Evolutionary conservation across 2,329 filamentous ascomycete genomes (phyloP).

Genomic region (Pestalotiopsis sp.): DNA sequence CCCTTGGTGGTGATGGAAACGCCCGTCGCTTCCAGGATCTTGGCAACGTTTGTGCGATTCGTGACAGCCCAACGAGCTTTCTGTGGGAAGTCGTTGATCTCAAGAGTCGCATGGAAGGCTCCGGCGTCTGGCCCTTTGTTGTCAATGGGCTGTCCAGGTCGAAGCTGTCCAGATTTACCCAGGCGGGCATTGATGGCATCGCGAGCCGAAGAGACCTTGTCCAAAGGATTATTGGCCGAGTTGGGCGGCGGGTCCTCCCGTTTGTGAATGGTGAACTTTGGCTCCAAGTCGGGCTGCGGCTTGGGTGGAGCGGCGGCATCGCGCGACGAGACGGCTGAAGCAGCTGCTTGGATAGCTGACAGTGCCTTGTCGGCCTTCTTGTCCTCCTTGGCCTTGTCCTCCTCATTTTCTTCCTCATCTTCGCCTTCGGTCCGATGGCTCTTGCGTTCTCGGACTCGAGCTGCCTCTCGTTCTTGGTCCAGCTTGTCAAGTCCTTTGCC

Average conservation of each 20-base stretch:
- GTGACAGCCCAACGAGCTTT: conserved; percentile 99
- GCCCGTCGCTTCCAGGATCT: conserved; percentile 92
- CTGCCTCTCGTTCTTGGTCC: conserved; percentile 86
- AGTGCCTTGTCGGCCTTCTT: conserved; percentile 70
- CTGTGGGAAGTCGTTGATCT: conserved; percentile 99
- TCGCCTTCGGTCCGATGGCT: conserved; percentile 86
- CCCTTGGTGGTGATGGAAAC: conserved; percentile 98
- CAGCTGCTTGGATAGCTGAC: conserved; percentile 62
- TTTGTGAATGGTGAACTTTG: conserved; percentile 71
- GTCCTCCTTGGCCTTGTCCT: conserved; percentile 68
- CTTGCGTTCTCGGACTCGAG: conserved; percentile 82
- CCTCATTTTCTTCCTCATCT: conserved; percentile 72
- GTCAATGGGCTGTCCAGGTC: conserved; percentile 91
- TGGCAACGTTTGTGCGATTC: conserved; percentile 96
- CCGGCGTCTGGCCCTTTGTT: conserved; percentile 98
- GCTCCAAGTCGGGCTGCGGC: conserved; percentile 45
- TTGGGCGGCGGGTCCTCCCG: conserved; percentile 57
- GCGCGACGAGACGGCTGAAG: conserved; percentile 56
- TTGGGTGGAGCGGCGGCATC: conserved; percentile 34
- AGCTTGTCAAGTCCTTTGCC: conserved; percentile 91
- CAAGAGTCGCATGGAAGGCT: conserved; percentile 92
- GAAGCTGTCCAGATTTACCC: conserved; percentile 84
- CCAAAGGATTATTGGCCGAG: conserved; percentile 66
- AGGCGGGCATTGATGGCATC: conserved; percentile 89
- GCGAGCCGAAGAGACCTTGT: conserved; percentile 87